Base-by-base conservation (phyloP, 164 flowering plant species). In the Vitis rupestris region DNA sequence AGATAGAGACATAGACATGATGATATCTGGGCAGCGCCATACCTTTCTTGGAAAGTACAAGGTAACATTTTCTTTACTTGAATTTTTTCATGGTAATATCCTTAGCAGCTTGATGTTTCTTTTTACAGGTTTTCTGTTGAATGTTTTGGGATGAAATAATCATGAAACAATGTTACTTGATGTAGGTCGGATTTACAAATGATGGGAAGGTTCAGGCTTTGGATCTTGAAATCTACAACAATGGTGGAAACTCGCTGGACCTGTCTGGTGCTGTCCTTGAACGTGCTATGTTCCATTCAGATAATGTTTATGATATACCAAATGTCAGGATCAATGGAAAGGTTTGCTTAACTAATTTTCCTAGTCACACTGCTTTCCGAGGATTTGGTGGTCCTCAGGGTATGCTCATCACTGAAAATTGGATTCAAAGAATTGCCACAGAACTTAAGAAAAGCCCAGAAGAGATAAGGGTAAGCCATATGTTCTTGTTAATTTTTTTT, bases 351-450 rank as follows among this genome's bases (percentile, higher is more conserved):
- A 96, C 99, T 54, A 91, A 93, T 81, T 74, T 89, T 19, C 94
- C 99, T 3, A 93, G 97, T 72, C 86, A 96, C 79, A 96, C 99
- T 50, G 99, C 99, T 51, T 96, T 96, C 66, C 82, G 99, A 61
- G 99, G 99, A 73, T 96, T 96, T 79, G 99, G 99, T 67, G 97
- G 95, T 57, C 99, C 98, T 67, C 99, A 93, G 78, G 99, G 98
- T 63, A 93, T 93, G 99, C 82, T 96, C 63, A 85, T 96, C 65
- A 71, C 94, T 30, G 99, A 96, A 82, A 93, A 92, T 63, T 96
- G 99, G 99, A 90, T 96, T 64, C 97, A 96, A 50, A 81, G 91
- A 70, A 80, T 91, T 66, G 88, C 98, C 52, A 73, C 82, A 72
- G 96, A 90, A 71, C 81, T 96, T 50, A 78, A 83, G 50, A 96